Conservation (phyloP, 2,329 filamentous ascomycete species). For the Claviceps fusiformis region DNA sequence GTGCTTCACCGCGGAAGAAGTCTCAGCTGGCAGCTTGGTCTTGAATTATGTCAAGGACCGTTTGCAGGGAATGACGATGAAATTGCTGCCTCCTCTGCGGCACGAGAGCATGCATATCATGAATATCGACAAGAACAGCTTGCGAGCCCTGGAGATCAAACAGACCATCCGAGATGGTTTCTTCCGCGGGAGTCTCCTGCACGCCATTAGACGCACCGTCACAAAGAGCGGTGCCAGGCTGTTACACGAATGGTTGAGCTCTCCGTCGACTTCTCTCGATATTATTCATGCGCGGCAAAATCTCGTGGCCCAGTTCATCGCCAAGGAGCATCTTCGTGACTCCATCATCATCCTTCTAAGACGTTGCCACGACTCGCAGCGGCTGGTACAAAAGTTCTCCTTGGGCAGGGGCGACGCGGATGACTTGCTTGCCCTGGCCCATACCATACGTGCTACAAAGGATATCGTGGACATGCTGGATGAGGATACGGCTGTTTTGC, state of each 20-base stretch:
- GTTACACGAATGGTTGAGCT: conserved; percentile 72
- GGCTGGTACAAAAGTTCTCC: conserved; percentile 86
- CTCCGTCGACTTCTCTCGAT: conserved; percentile 75
- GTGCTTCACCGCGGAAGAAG: conserved; percentile 54
- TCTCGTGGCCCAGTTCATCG: conserved; percentile 63
- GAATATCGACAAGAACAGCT: conserved; percentile 82
- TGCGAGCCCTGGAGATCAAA: conserved; percentile 79
- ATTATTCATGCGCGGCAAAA: conserved; percentile 71
- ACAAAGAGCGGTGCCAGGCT: conserved; percentile 84
- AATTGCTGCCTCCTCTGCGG: conserved; percentile 69
- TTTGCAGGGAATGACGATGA: conserved; percentile 63
- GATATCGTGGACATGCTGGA: conserved; percentile 43
- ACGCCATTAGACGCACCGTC: conserved; percentile 78
- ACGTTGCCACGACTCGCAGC: conserved; percentile 71
- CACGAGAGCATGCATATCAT: conserved; percentile 66
- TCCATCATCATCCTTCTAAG: conserved; percentile 54
- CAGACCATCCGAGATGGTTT: conserved; percentile 69
- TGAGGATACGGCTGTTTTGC: conserved; percentile 10
- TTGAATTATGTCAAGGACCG: conserved; percentile 73
- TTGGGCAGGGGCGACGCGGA: conserved; percentile 85
- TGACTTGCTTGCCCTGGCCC: conserved; percentile 71
- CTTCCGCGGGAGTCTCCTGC: conserved; percentile 72
- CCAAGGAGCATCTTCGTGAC: conserved; percentile 54
- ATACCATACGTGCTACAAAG: conserved; percentile 63
- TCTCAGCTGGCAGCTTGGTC: conserved; percentile 65